phyloP scores from a whole-genome alignment of 139 green algal species.

The Coccomyxa sp. region DNA sequence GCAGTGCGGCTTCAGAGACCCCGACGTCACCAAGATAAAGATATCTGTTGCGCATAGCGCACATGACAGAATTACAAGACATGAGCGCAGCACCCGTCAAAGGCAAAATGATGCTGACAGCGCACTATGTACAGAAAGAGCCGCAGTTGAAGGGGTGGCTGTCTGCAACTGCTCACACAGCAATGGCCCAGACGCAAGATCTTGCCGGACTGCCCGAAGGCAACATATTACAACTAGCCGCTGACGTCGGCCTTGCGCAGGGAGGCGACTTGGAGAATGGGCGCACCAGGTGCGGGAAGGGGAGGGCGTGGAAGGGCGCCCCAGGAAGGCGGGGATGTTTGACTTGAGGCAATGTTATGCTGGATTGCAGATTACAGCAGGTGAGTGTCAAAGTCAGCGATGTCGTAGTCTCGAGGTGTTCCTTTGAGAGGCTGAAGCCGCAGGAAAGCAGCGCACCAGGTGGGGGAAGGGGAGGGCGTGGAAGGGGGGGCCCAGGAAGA shows the following conservation, averaged over 20 bases:
- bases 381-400: not conserved
- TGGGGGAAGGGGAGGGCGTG: not conserved
- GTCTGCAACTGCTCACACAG: too few species aligned
- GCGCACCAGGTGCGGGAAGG: not conserved
- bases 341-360: not conserved
- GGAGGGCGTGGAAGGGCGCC: not conserved
- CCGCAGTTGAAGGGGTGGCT: too few species aligned
- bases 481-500: slow-evolving; percentile 4
- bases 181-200: too few species aligned
- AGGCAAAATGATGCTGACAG: too few species aligned
- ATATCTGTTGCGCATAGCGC: not conserved
- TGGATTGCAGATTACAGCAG: not conserved
- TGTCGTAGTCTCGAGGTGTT: too few species aligned
- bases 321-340: not conserved
- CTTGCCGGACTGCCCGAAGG: too few species aligned
- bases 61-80: not conserved
- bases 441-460: not conserved
- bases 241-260: too few species aligned
- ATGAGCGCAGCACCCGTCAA: too few species aligned
- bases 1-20: not conserved
- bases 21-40: not conserved
- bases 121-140: too few species aligned
- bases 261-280: too few species aligned
- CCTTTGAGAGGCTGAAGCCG: not conserved
- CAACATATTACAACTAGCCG: too few species aligned